Evolutionary conservation across 2,329 filamentous ascomycete species (phyloP).

Genomic region (Hymenoscyphus albidus): DNA sequence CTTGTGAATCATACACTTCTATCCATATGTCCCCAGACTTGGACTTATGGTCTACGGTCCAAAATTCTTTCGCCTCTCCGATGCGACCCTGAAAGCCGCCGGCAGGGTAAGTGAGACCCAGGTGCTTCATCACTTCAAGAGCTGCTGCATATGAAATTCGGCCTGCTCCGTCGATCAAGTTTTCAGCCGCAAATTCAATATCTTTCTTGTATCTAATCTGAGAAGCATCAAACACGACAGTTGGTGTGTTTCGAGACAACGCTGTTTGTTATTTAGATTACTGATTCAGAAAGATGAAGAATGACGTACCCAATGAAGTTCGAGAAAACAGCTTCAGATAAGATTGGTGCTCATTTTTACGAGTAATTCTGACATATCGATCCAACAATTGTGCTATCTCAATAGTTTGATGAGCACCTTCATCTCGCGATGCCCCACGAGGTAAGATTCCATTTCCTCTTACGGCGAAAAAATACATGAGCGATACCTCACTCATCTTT

Average conservation of each 20-base stretch:
- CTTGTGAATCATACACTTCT: conserved; percentile 61
- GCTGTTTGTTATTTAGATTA: conserved; percentile 37
- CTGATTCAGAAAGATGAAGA: neutral
- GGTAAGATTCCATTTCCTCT: conserved; percentile 36
- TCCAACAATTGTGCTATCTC: conserved; percentile 43
- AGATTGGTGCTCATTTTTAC: conserved; percentile 44
- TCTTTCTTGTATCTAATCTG: conserved; percentile 43
- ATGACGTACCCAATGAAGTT: conserved; percentile 47
- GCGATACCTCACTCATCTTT: conserved; percentile 33
- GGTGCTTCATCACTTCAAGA: conserved; percentile 44
- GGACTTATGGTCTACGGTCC: conserved; percentile 57
- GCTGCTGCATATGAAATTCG: conserved; percentile 61
- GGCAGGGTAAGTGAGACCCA: conserved; percentile 53
- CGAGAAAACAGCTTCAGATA: conserved; percentile 57
- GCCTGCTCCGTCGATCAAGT: conserved; percentile 66
- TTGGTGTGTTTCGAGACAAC: conserved; percentile 40
- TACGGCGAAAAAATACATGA: conserved; percentile 55
- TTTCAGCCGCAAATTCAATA: conserved; percentile 31
- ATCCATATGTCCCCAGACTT: conserved; percentile 56
- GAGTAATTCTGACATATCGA: conserved; percentile 47
- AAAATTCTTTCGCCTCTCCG: conserved; percentile 71
- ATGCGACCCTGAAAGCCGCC: conserved; percentile 67
- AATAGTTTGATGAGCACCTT: conserved; percentile 28
- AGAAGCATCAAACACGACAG: conserved; percentile 41
- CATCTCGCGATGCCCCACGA: neutral